Percentiles rank a stretch among this genome's conserved stretches.
Evolutionary conservation across 805 yeast genomes (phyloP).

Genomic region (Suhomyces sp.): DNA sequence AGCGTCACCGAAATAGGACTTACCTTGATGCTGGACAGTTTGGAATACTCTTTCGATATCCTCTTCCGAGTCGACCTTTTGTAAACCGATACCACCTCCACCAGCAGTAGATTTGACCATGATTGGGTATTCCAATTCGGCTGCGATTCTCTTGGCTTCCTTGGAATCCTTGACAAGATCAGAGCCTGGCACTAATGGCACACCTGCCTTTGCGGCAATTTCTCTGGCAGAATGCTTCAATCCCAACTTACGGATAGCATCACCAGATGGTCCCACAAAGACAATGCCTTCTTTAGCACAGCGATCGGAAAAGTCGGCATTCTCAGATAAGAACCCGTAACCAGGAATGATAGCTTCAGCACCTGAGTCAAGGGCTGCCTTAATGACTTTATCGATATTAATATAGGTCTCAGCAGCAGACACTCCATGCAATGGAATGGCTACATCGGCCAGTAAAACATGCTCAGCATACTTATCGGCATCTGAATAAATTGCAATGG

Average conservation of each 20-base stretch:
- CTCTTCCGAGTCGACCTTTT: conserved; percentile 78
- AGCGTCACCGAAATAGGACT: conserved; percentile 88
- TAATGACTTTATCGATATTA: conserved; percentile 76
- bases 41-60: conserved; percentile 84
- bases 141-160: conserved; percentile 77
- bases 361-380: conserved; percentile 77
- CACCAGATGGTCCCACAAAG: conserved; percentile 96
- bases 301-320: conserved; percentile 92
- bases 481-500: conserved; percentile 89
- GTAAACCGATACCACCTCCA: conserved; percentile 98
- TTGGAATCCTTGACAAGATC: conserved; percentile 67
- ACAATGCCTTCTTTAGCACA: conserved; percentile 79
- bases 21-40: conserved; percentile 92
- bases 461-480: conserved; percentile 88
- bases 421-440: conserved; percentile 73
- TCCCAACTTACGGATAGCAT: conserved; percentile 86
- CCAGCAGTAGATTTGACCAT: conserved; percentile 99
- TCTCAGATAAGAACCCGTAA: conserved; percentile 93
- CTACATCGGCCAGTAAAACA: conserved; percentile 76
- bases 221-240: conserved; percentile 95
- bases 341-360: conserved; percentile 98
- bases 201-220: conserved; percentile 87
- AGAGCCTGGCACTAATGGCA: conserved; percentile 97
- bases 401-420: conserved; percentile 92
- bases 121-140: conserved; percentile 75